Base-by-base conservation (phyloP, 208 protist genomes). In the Crithidia brevicula region DNA sequence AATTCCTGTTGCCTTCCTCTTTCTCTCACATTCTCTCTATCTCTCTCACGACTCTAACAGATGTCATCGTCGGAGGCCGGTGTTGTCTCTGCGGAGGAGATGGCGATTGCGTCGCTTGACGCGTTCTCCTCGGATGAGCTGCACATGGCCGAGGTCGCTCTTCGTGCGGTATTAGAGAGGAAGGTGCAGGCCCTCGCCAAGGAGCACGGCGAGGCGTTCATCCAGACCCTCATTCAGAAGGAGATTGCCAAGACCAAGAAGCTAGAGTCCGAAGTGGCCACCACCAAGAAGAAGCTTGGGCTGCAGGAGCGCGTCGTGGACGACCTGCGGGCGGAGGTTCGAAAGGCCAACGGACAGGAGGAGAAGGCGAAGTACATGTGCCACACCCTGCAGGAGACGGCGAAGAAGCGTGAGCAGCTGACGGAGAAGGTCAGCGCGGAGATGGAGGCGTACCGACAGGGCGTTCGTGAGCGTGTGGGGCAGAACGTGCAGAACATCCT, bases 211-310 rank as follows among this genome's bases (percentile, higher is more conserved):
- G 84, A 91, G 13, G 69, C 61, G 0, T 54, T 78, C 64, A 58
- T 96, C 10, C 88, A 94, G 51, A 84, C 60, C 30, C 53, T 86
- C 22, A 71, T 94, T 11, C 87, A 93, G 54, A 51, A 79, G 30
- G 83, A 92, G 31, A 96, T 96, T 51, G 71, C 74, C 28, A 72
- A 74, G 57, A 77, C 82, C 22, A 93, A 91, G 72, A 83, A 85
- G 66, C 73, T 81, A 65, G 84, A 91, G 56, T 72, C 85, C 2
- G 83, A 96, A n/a, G 34, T 93, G 31, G 79, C 83, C 11, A 60
- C 51, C 1, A 1, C 80, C 31, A 89, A 89, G 51, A 91, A 88
- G 59, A 83, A 81, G 72, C 36, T 82, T 8, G 60, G 46, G 2
- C 72, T 36, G 6, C 50, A 82, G 45, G 61, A 67, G 16, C 84